A percentile compares a stretch with the other conserved stretches of the same genome.
Evolutionary conservation across 1,284 basidiomycete species (phyloP).

Genomic region (Sanghuangporus weigelae): DNA sequence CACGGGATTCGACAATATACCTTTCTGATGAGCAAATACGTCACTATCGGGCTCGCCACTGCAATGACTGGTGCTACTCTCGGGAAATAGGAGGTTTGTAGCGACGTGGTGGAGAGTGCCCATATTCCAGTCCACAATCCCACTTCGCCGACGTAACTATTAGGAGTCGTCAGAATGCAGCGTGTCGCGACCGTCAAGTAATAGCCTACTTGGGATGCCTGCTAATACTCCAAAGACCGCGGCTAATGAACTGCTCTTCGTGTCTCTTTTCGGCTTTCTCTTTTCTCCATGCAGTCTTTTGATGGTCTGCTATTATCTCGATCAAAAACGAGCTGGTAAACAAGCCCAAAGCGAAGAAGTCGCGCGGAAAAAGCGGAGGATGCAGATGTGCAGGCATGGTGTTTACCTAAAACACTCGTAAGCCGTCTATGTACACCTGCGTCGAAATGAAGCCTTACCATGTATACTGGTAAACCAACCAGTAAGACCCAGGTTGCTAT

Average conservation of each 20-base stretch:
- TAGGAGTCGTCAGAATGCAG: background rate
- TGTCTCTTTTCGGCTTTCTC: constrained; percentile 65
- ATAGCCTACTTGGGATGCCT: constrained; percentile 68
- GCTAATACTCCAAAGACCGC: constrained; percentile 67
- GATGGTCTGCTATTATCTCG: constrained; percentile 63
- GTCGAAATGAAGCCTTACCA: constrained; percentile 30
- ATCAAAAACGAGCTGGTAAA: constrained; percentile 56
- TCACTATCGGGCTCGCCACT: constrained; percentile 59
- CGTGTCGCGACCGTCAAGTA: background rate
- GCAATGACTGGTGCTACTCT: constrained; percentile 41
- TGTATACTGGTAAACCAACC: constrained; percentile 65
- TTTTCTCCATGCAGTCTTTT: constrained; percentile 65
- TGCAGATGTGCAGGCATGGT: constrained; percentile 51
- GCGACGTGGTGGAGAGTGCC: constrained; percentile 47
- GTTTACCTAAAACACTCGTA: constrained; percentile 40
- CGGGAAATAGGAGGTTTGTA: constrained; percentile 44
- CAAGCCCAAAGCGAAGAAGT: constrained; percentile 54
- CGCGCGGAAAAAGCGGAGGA: constrained; percentile 51
- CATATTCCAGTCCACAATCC: constrained; percentile 71
- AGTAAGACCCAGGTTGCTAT: constrained; percentile 65
- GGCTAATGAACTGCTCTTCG: constrained; percentile 68
- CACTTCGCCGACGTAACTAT: constrained; percentile 74
- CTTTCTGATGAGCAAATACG: constrained; percentile 54
- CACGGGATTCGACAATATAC: constrained; percentile 28
- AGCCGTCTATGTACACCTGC: background rate